A percentile compares a stretch with the other conserved stretches of the same genome.
Conservation (phyloP, 257 asterid species). For the Lithospermum erythrorhizon region DNA sequence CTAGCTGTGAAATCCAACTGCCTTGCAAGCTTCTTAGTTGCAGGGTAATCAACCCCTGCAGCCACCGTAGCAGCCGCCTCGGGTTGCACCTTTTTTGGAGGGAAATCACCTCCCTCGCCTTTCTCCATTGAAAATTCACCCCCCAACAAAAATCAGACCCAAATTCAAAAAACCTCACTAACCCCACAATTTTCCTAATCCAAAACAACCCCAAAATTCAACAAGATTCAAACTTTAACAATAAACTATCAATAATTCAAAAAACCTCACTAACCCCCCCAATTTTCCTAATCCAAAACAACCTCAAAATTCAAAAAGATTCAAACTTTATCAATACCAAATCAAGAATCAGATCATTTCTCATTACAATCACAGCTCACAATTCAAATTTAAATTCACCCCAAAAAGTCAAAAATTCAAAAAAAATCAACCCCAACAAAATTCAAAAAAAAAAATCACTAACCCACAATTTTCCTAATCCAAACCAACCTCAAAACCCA, state of each 20-base stretch:
- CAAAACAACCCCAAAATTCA: conserved; percentile 13
- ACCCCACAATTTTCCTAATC: not conserved
- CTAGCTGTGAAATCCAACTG: conserved; percentile 87
- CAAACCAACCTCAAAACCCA: conserved; percentile 12
- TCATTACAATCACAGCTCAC: no score
- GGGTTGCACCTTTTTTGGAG: conserved; percentile 25
- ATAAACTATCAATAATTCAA: no score
- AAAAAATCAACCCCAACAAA: no score
- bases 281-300: conserved; percentile 7
- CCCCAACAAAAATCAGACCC: not conserved
- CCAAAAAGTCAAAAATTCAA: no score
- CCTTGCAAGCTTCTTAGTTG: conserved; percentile 75
- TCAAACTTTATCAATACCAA: no score
- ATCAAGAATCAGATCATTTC: no score
- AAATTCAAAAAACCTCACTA: not conserved
- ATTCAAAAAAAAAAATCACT: conserved; percentile 1
- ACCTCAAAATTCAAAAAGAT: conserved; percentile 13
- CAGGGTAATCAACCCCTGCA: conserved; percentile 35
- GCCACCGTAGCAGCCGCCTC: conserved; percentile 19
- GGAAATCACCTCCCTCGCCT: conserved; percentile 36
- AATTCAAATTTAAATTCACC: no score
- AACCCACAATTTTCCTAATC: not conserved
- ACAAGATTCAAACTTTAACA: not conserved
- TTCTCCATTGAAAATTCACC: conserved; percentile 51
- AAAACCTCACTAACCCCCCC: conserved; percentile 7